Conservation (phyloP, 208 protist species). For the Crithidia bombi region DNA sequence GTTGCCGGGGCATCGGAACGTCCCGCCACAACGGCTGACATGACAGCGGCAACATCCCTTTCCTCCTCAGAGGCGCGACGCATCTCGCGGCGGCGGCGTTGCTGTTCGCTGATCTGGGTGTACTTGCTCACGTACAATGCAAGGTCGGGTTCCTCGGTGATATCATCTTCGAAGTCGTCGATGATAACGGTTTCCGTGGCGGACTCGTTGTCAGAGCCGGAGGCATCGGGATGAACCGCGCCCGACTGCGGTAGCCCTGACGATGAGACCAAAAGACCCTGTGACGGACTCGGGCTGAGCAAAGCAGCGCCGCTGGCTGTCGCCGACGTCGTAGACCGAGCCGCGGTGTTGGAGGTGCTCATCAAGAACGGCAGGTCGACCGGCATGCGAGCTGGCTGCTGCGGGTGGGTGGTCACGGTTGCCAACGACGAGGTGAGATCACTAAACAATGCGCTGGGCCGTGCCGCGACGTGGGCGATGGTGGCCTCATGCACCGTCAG, state of each 20-base stretch:
- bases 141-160: constrained; percentile 22
- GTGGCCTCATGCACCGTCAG: constrained; percentile 3
- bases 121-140: constrained; percentile 26
- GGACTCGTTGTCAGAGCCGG: constrained; percentile 17
- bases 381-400: background rate
- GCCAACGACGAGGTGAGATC: no score
- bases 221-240: background rate
- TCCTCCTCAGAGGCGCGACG: background rate
- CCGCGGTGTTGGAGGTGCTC: background rate
- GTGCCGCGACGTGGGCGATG: background rate
- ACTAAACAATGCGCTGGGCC: constrained; percentile 4
- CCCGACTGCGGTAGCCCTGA: background rate
- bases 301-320: background rate
- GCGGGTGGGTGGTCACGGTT: background rate
- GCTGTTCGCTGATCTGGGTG: constrained; percentile 32
- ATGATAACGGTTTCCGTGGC: constrained; percentile 29
- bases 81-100: constrained; percentile 20
- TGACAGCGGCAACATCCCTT: background rate
- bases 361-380: constrained; percentile 2
- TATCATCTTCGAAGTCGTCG: constrained; percentile 31
- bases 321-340: background rate
- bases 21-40: background rate
- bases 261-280: background rate
- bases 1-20: no score
- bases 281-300: background rate